A percentile compares a stretch with the other conserved stretches of the same genome.
These are phyloP conservation scores for Oehlia diaphana DNA, from an alignment of 192 early-diverging fungal species.

Conservation along the genomic window DNA sequence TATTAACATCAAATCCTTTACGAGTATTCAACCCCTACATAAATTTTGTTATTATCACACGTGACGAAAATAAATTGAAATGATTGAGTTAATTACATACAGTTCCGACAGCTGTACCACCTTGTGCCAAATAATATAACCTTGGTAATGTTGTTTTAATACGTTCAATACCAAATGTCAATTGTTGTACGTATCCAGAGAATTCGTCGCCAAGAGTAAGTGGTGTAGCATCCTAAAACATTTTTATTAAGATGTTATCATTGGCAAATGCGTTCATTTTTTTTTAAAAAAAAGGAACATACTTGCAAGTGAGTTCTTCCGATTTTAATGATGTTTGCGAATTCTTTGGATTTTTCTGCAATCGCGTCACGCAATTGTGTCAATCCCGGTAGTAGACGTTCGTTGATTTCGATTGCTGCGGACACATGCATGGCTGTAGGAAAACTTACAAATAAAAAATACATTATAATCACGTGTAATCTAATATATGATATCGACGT, in stretches of 20 bases:
- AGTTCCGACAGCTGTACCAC: slow-evolving; percentile 96
- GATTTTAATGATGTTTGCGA: slow-evolving; percentile 96
- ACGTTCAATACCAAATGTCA: slow-evolving; percentile 86
- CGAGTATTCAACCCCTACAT: slow-evolving; percentile 89
- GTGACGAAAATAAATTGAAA: neutral
- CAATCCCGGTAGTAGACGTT: slow-evolving; percentile 85
- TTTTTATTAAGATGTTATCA: neutral
- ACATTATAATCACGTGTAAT: neutral
- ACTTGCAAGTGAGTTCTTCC: slow-evolving; percentile 95
- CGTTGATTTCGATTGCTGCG: slow-evolving; percentile 84
- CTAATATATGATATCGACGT: neutral
- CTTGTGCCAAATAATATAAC: slow-evolving; percentile 92
- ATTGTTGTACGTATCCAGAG: slow-evolving; percentile 93
- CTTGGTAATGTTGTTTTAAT: slow-evolving; percentile 80
- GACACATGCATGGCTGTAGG: slow-evolving; percentile 99
- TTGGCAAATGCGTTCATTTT: neutral
- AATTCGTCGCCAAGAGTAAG: slow-evolving; percentile 98
- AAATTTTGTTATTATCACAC: neutral
- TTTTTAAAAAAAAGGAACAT: neutral
- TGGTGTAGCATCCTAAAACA: slow-evolving; percentile 82
- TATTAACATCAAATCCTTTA: slow-evolving; percentile 87
- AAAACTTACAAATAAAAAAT: slow-evolving; percentile 52
- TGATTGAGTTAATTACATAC: slow-evolving; percentile 33
- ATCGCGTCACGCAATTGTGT: slow-evolving; percentile 79
- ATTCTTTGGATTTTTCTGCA: slow-evolving; percentile 74